Conservation (phyloP, 2,329 filamentous ascomycete species). For the Fusarium sp. region DNA sequence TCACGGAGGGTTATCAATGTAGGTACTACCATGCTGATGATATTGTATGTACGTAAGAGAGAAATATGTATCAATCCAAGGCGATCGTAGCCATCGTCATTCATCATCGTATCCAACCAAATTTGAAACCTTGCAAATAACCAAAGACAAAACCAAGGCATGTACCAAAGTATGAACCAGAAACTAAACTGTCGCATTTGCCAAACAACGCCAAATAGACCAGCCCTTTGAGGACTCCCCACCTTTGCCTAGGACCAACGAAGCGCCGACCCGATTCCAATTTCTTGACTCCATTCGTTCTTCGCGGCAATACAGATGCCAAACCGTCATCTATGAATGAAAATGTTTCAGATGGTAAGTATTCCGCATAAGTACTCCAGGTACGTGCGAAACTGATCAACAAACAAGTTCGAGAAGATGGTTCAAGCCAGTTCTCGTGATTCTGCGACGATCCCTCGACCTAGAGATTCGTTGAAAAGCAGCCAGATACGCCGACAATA, state of each 20-base stretch:
- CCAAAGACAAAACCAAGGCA: neutral
- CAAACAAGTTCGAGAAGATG: neutral
- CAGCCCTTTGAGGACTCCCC: constrained; percentile 1
- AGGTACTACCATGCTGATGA: neutral
- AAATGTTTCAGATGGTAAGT: neutral
- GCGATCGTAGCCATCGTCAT: constrained; percentile 17
- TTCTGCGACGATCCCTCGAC: neutral
- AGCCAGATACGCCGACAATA: neutral
- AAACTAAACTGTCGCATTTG: neutral
- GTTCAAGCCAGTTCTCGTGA: neutral
- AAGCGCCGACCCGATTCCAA: constrained; percentile 21
- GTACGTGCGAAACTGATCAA: neutral
- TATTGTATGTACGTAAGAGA: neutral
- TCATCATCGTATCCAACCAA: constrained; percentile 20
- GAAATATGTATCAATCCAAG: neutral
- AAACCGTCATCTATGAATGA: neutral
- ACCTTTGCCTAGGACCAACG: neutral
- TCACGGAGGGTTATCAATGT: neutral
- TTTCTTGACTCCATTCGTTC: neutral
- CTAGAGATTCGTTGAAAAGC: neutral
- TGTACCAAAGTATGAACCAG: neutral
- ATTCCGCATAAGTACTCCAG: neutral
- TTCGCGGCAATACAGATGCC: neutral
- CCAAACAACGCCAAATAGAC: constrained; percentile 24
- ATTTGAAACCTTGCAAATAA: neutral